Evolutionary conservation across 2,329 filamentous ascomycete species (phyloP).

Genomic region (Paecilomyces sp.): DNA sequence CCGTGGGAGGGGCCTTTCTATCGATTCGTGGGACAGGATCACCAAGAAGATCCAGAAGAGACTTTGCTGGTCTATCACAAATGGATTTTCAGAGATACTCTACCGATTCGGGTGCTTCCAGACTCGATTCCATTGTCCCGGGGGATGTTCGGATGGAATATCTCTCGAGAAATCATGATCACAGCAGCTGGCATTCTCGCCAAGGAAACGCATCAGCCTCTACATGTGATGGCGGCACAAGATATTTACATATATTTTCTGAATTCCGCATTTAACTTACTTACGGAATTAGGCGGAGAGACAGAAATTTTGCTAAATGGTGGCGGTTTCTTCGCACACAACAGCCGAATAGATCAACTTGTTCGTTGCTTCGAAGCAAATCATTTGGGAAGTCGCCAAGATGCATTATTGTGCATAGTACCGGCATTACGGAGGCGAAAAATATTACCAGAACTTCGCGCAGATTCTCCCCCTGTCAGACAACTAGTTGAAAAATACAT

Average conservation of each 20-base stretch:
- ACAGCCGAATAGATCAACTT: constrained; percentile 15
- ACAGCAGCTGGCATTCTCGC: constrained; percentile 12
- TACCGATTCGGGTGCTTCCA: constrained; percentile 12
- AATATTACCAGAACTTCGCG: constrained; percentile 17
- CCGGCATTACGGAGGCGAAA: constrained; percentile 11
- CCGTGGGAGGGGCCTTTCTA: constrained; percentile 5
- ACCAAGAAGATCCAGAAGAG: constrained; percentile 11
- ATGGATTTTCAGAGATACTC: constrained; percentile 22
- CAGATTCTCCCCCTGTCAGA: constrained; percentile 9
- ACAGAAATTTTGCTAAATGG: constrained; percentile 9
- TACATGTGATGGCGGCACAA: constrained; percentile 23
- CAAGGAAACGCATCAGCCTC: constrained; percentile 13
- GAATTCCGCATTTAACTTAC: constrained; percentile 5
- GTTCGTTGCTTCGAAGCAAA: constrained; percentile 15
- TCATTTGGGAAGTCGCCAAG: constrained; percentile 19
- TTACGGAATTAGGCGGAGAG: constrained; percentile 10
- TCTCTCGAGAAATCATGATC: background rate
- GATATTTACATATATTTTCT: constrained; percentile 26
- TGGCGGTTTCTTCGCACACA: constrained; percentile 9
- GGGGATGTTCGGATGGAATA: constrained; percentile 14
- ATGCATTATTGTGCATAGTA: constrained; percentile 26
- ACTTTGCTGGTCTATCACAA: constrained; percentile 22
- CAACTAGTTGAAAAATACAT: constrained; percentile 4
- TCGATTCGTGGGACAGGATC: constrained; percentile 15
- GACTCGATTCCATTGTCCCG: constrained; percentile 10